These are phyloP conservation scores for Neurospora sp. DNA, from an alignment of 495 filamentous ascomycete species.

Conservation along the genomic window DNA sequence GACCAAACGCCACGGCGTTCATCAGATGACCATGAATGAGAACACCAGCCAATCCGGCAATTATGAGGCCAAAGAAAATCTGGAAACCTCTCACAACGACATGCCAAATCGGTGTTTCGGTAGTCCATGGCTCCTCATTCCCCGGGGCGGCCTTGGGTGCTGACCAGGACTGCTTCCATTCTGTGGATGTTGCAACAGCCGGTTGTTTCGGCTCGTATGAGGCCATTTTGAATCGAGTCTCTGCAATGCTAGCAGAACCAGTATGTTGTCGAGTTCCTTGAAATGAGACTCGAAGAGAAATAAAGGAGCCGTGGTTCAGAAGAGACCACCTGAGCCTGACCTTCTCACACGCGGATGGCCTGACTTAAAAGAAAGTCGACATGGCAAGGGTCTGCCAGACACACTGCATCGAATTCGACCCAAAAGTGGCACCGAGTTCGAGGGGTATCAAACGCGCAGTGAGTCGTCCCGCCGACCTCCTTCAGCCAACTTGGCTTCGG, in stretches of 20 bases:
- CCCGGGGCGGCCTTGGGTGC: not conserved
- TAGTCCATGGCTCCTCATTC: not conserved
- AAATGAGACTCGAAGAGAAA: not conserved
- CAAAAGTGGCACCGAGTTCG: not conserved
- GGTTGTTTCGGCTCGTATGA: not conserved
- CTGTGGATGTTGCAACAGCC: not conserved
- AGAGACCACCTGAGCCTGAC: not conserved
- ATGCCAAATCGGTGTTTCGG: constrained; percentile 29
- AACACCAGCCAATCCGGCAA: constrained; percentile 27
- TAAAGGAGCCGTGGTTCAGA: not conserved
- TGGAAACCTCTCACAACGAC: constrained; percentile 30
- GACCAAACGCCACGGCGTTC: constrained; percentile 17
- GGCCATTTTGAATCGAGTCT: not conserved
- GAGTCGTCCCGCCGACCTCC: not conserved
- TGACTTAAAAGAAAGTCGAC: not conserved
- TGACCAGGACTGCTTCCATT: not conserved
- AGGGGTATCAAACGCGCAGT: not conserved
- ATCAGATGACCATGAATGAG: constrained; percentile 37
- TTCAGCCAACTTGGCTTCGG: not conserved
- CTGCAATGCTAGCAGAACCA: not conserved
- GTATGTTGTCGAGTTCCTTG: not conserved
- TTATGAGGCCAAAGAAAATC: constrained; percentile 27
- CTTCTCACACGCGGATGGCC: not conserved
- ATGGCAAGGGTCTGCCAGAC: not conserved
- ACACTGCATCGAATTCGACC: not conserved